Evolutionary conservation across 441 rosid genomes (phyloP), one percentile per base, ranked within the genome.

Genomic region (Syzygium syzygioides): DNA sequence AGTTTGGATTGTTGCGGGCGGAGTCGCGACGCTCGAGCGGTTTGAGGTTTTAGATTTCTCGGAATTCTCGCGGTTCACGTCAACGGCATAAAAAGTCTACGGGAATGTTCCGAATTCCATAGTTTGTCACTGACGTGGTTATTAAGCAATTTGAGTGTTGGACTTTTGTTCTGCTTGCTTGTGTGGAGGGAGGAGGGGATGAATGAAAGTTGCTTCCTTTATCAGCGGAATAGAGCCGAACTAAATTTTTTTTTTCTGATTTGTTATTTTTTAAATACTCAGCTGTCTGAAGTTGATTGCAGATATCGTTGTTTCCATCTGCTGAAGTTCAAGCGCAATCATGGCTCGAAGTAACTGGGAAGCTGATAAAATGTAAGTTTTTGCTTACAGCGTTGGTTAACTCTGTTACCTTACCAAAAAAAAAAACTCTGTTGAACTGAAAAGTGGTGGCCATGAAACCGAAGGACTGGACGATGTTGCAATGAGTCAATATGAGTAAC

Each of bases 281-380:
- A 41, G 41, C 83, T 41, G 14, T 76, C 50, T 12, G 52, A 41
- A 41, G 52, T 76, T 76, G 83, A 76, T 76, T 76, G 52, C 83
- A 41, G 83, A 41, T 76, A 76, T 23, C 10, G 17, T 76, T 76
- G 83, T 76, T 41, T 76, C 83, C 52, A 23, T 23, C 52, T 76
- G 52, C 83, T 23, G 52, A 10, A 41, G 14, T 76, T 76, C 83
- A 76, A 76, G 83, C 41, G 83, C 10, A 20, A 76, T 76, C n/a
- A 76, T 76, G 83, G 83, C 83, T 17, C 87, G 56, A 59, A 85
- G 87, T 55, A 85, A 85, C 64, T 85, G 87, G 87, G 87, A 85
- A 59, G 87, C 87, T 41, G 87, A 85, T 34, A 85, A 85, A 59
- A 85, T 85, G 87, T 85, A 85, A 85, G 48, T 85, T 85, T 68